Evolutionary conservation across 805 yeast species (phyloP).

Genomic region (Priceomyces carsonii): DNA sequence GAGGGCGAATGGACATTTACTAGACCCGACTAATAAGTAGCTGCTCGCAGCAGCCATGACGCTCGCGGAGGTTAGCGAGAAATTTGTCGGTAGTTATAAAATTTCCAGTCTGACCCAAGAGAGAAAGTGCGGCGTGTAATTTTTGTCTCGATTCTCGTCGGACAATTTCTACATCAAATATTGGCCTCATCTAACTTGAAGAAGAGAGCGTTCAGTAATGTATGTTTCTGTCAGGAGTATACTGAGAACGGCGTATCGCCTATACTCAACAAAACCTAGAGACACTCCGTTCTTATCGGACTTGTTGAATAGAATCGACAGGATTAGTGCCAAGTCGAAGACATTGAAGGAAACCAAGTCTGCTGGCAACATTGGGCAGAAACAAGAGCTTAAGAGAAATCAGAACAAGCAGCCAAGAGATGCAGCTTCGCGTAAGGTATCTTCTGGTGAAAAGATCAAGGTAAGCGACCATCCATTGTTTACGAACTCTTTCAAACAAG

Average conservation of each 20-base stretch:
- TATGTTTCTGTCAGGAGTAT: constrained; percentile 5
- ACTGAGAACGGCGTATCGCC: constrained; percentile 2
- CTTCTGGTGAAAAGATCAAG: constrained; percentile 10
- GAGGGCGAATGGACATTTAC: no score
- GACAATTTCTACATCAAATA: constrained; percentile 1
- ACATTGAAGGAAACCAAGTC: constrained; percentile 5
- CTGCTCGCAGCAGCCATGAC: no score
- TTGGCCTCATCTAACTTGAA: background rate
- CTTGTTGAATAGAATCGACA: constrained; percentile 38
- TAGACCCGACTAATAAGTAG: no score
- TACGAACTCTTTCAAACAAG: constrained; percentile 7
- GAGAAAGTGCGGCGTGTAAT: constrained; percentile 1
- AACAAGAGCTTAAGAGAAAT: constrained; percentile 5
- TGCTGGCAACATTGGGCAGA: constrained; percentile 7
- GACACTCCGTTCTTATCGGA: constrained; percentile 29
- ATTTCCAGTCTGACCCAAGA: background rate
- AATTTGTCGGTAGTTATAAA: no score
- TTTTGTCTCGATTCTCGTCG: no score
- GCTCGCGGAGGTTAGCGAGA: no score
- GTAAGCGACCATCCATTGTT: constrained; percentile 23
- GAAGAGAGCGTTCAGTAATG: constrained; percentile 4
- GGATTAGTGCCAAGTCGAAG: constrained; percentile 21
- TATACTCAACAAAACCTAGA: constrained; percentile 8
- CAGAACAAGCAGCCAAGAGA: constrained; percentile 5
- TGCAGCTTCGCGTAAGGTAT: constrained; percentile 3